These are phyloP conservation scores for Cercospora sp. DNA, from an alignment of 2,329 filamentous ascomycete species.

Conservation along the genomic window DNA sequence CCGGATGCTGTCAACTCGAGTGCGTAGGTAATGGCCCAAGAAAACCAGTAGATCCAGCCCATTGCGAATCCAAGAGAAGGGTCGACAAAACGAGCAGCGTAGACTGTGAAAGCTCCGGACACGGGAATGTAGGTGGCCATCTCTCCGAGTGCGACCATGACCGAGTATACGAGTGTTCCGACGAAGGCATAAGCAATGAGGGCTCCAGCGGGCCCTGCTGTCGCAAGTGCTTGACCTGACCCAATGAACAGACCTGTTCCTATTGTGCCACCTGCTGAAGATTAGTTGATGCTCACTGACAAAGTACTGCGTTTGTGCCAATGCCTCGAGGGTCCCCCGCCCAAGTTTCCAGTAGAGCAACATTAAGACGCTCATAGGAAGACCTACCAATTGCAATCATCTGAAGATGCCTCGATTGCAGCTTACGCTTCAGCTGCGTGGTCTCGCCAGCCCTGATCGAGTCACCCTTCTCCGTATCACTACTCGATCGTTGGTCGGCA, in stretches of 20 bases:
- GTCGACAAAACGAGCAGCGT: constrained; percentile 50
- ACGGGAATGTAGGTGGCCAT: constrained; percentile 64
- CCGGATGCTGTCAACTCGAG: constrained; percentile 43
- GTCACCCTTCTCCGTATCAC: constrained; percentile 22
- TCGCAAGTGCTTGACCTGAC: constrained; percentile 41
- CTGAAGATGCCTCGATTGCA: constrained; percentile 41
- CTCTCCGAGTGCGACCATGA: constrained; percentile 55
- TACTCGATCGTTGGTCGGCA: constrained; percentile 17
- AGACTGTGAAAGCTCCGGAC: constrained; percentile 55
- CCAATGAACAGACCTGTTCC: constrained; percentile 46
- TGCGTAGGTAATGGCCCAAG: constrained; percentile 45
- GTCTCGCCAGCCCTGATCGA: constrained; percentile 32
- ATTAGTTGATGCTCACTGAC: constrained; percentile 5
- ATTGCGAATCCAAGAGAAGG: constrained; percentile 50
- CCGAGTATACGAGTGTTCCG: constrained; percentile 46
- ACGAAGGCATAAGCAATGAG: constrained; percentile 50
- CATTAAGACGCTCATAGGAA: background rate
- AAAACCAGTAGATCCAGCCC: constrained; percentile 50
- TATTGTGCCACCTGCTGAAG: constrained; percentile 29
- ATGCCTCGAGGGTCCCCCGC: background rate
- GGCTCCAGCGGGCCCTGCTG: constrained; percentile 46
- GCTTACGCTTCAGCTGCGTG: constrained; percentile 38
- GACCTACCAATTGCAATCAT: constrained; percentile 41
- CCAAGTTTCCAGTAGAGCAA: background rate
- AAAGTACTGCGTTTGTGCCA: background rate